A percentile compares a stretch with the other conserved stretches of the same genome.
Evolutionary conservation across 2,329 filamentous ascomycete species (phyloP).

Genomic region (Claviceps spartinae): DNA sequence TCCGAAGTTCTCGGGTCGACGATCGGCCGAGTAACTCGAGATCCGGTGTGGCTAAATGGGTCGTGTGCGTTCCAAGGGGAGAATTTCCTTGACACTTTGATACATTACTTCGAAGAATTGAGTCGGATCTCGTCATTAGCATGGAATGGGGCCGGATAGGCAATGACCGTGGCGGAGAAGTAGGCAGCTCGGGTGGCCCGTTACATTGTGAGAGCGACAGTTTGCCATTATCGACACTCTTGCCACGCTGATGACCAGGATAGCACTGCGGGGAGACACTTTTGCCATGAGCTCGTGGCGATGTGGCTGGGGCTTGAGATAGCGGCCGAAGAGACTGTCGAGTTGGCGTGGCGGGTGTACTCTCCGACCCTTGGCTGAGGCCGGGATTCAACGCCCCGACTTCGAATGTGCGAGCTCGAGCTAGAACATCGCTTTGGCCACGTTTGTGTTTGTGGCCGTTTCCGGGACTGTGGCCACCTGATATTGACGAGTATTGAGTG

Average conservation of each 20-base stretch:
- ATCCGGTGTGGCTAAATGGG: constrained; percentile 51
- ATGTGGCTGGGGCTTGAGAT: constrained; percentile 47
- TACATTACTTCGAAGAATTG: constrained; percentile 26
- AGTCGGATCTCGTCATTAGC: constrained; percentile 45
- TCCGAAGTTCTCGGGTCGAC: constrained; percentile 77
- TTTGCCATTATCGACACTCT: constrained; percentile 50
- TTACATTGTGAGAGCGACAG: constrained; percentile 35
- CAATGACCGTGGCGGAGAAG: constrained; percentile 28
- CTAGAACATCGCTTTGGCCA: constrained; percentile 57
- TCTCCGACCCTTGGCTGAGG: constrained; percentile 37
- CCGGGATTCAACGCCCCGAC: constrained; percentile 26
- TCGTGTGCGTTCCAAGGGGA: constrained; percentile 21
- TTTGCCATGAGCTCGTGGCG: constrained; percentile 25
- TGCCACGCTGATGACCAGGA: constrained; percentile 39
- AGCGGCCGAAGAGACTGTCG: constrained; percentile 67
- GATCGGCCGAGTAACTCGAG: constrained; percentile 75
- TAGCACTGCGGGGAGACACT: constrained; percentile 10
- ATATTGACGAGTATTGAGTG: constrained; percentile 57
- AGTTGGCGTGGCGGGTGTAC: constrained; percentile 56
- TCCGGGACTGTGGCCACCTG: constrained; percentile 38
- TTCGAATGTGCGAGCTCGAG: constrained; percentile 37
- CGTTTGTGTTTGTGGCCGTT: constrained; percentile 46
- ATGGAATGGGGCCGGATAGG: constrained; percentile 45
- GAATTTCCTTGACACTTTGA: constrained; percentile 18
- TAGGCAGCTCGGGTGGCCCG: constrained; percentile 23